phyloP scores from a whole-genome alignment of 768 basidiomycete species.

The Mycena metata region DNA sequence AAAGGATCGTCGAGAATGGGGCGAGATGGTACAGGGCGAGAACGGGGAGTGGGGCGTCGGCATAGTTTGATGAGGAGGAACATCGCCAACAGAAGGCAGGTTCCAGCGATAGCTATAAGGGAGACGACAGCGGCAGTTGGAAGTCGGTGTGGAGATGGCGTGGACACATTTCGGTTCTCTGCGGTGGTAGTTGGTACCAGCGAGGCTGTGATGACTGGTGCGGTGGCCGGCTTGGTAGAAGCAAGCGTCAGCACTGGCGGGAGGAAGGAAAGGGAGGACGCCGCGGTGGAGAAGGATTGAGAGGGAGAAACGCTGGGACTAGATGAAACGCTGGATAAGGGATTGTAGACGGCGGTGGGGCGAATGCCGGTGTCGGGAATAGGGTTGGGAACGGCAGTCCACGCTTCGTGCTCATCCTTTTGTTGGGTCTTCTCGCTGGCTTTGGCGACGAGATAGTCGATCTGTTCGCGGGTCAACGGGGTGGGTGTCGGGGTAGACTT shows the following conservation, averaged over 20 bases:
- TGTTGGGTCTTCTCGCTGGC: constrained; percentile 37
- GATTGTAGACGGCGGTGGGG: constrained; percentile 45
- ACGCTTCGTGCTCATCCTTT: constrained; percentile 37
- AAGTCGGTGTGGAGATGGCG: constrained; percentile 51
- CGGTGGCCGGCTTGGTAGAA: constrained; percentile 5
- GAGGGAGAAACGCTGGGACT: constrained; percentile 36
- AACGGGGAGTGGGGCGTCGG: constrained; percentile 62
- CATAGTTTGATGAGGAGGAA: constrained; percentile 63
- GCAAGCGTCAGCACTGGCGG: constrained; percentile 7
- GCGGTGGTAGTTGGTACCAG: constrained; percentile 31
- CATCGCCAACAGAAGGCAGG: constrained; percentile 61
- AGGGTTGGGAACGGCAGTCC: constrained; percentile 62
- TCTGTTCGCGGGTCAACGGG: constrained; percentile 30
- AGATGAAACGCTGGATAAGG: constrained; percentile 40
- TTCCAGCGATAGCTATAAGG: constrained; percentile 66
- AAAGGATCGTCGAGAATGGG: constrained; percentile 75
- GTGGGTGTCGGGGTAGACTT: constrained; percentile 34
- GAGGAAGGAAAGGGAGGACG: constrained; percentile 10
- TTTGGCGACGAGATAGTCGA: constrained; percentile 35
- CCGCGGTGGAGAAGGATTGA: neutral
- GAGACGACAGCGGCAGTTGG: constrained; percentile 62
- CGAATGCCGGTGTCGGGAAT: constrained; percentile 59
- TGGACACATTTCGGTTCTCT: constrained; percentile 22
- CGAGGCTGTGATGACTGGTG: constrained; percentile 18
- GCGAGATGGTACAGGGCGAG: constrained; percentile 79